A percentile compares a stretch with the other conserved stretches of the same genome.
Evolutionary conservation across 1,284 basidiomycete genomes (phyloP).

Genomic region (Trichosporon faecale): DNA sequence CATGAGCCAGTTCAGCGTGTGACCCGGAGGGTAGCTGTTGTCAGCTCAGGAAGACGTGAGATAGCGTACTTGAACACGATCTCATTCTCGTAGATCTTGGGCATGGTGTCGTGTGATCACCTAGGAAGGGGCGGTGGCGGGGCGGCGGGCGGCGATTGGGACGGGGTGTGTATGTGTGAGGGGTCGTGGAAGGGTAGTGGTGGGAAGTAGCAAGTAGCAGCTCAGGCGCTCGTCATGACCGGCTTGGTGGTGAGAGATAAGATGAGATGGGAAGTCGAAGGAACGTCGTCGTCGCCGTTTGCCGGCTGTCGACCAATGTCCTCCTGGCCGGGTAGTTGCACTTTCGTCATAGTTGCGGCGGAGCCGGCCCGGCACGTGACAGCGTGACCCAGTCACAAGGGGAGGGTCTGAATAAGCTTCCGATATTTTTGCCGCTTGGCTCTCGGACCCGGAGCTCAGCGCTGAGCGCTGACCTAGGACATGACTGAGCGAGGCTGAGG

Average conservation of each 20-base stretch:
- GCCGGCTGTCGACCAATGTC: background rate
- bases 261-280: background rate
- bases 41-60: background rate
- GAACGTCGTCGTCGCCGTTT: constrained; percentile 3
- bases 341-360: constrained; percentile 10
- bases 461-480: background rate
- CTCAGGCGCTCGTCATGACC: background rate
- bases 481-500: background rate
- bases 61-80: constrained; percentile 23
- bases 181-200: background rate
- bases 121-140: background rate
- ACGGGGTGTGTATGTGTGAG: background rate
- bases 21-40: constrained; percentile 73
- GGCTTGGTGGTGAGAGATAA: background rate
- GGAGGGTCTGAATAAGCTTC: background rate
- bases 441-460: background rate
- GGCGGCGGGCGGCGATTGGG: background rate
- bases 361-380: background rate
- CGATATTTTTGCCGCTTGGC: background rate
- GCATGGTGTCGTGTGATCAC: constrained; percentile 20
- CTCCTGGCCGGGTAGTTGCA: background rate
- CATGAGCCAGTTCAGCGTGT: constrained; percentile 84
- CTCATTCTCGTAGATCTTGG: constrained; percentile 28
- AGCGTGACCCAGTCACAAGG: too few species aligned
- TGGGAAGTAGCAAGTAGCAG: background rate